Evolutionary conservation across 2,329 filamentous ascomycete genomes (phyloP).

Genomic region (Fonsecaea monophora): DNA sequence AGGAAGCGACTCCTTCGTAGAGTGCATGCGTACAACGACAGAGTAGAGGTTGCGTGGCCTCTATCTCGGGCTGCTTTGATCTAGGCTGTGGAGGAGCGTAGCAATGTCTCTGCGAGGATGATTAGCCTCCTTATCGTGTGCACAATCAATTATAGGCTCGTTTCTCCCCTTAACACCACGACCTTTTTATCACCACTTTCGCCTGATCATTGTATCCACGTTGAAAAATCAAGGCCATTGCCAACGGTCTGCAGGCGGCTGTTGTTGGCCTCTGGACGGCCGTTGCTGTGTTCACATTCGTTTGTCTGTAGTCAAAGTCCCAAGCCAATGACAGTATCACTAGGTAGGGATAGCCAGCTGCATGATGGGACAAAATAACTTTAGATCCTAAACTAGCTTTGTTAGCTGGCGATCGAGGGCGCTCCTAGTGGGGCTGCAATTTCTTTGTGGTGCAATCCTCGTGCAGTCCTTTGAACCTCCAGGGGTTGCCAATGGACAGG

Average conservation of each 20-base stretch:
- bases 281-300: slow-evolving; percentile 15
- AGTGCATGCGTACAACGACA: background rate
- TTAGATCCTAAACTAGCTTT: slow-evolving; percentile 10
- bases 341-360: background rate
- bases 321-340: slow-evolving; percentile 23
- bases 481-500: slow-evolving; percentile 11
- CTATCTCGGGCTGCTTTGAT: slow-evolving; percentile 2
- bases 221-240: slow-evolving; percentile 9
- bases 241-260: slow-evolving; percentile 4
- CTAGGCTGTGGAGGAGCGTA: slow-evolving; percentile 2
- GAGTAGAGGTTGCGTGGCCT: slow-evolving; percentile 8
- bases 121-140: slow-evolving; percentile 23
- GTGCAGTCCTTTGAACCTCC: slow-evolving; percentile 15
- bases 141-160: slow-evolving; percentile 2
- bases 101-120: slow-evolving; percentile 4
- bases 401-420: slow-evolving; percentile 31
- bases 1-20: background rate
- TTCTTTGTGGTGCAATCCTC: slow-evolving; percentile 25
- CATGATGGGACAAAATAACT: slow-evolving; percentile 8
- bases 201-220: background rate
- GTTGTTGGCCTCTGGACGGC: slow-evolving; percentile 5
- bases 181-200: slow-evolving; percentile 6
- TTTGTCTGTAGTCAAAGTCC: slow-evolving; percentile 13
- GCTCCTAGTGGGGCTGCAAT: slow-evolving; percentile 29
- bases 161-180: background rate